Conservation (phyloP, 163 green algal genomes). For the Volvox carteri region DNA sequence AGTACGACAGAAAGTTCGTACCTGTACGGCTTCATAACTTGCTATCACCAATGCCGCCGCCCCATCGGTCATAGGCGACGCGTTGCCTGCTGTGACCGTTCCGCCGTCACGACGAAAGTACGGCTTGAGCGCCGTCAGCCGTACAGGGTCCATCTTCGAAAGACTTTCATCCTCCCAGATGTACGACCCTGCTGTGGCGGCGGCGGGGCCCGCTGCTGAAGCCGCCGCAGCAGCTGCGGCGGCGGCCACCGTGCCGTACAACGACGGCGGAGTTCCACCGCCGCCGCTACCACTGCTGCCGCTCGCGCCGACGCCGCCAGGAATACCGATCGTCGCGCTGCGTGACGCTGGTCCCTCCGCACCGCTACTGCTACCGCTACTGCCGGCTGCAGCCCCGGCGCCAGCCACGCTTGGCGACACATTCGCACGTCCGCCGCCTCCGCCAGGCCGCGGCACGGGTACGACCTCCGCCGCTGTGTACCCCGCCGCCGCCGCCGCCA, state of each 20-base stretch:
- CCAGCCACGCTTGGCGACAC: not conserved
- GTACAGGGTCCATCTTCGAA: slow-evolving; percentile 79
- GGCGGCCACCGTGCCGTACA: not conserved
- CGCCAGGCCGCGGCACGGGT: slow-evolving; percentile 65
- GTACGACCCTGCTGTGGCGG: not conserved
- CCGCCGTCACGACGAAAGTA: slow-evolving; percentile 80
- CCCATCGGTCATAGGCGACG: slow-evolving; percentile 86
- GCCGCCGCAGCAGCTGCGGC: slow-evolving; percentile 25
- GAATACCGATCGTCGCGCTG: slow-evolving; percentile 3
- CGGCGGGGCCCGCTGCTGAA: not conserved
- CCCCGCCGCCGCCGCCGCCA: slow-evolving; percentile 40
- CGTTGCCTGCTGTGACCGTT: slow-evolving; percentile 90
- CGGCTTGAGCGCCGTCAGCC: slow-evolving; percentile 83
- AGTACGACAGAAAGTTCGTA: no score
- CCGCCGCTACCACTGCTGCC: not conserved
- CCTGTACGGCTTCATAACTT: slow-evolving; percentile 46
- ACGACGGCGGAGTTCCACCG: slow-evolving; percentile 16
- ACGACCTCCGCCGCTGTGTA: slow-evolving; percentile 72
- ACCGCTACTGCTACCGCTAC: slow-evolving; percentile 2
- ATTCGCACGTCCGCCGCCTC: not conserved
- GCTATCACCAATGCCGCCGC: slow-evolving; percentile 88
- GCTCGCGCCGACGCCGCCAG: slow-evolving; percentile 10
- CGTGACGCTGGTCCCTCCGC: not conserved
- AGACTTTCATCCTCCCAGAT: slow-evolving; percentile 77
- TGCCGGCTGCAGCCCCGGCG: no score